Evolutionary conservation across 805 yeast species (phyloP), one percentile per base, ranked within the genome.

Genomic region (Lachancea sp.): DNA sequence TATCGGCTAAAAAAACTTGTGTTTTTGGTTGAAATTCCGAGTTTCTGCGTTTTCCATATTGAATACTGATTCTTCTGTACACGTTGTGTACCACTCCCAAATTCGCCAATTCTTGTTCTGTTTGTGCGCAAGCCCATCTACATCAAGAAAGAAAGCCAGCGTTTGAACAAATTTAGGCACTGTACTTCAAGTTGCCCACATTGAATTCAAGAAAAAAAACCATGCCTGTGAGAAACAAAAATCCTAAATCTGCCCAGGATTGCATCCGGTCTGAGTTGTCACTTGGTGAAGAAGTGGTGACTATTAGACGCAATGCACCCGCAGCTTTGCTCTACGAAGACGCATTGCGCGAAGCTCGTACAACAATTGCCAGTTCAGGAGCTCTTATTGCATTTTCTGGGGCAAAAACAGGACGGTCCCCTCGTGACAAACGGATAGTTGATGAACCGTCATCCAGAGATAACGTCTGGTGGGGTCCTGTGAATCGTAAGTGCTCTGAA

Each of bases 401-500:
- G 63, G 73, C 79, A 55, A 91, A 91, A 73, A 91, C 98, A 45
- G 99, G 99, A 61, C 84, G 99, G 71, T 91, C 97, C 30, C 99
- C 99, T 66, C 86, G 85, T 74, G 99, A 91, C 72, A 91, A 91
- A 70, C 85, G 99, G 73, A 87, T 91, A 66, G 97, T 91, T 51
- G 97, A 90, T 60, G 98, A 93, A 73, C 84, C 79, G 57, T 76
- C 93, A 42, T 88, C 96, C 33, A 70, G 77, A 49, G 77, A 86
- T 48, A 73, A 90, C 62, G 80, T 91, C 58, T 91, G 99, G 99
- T 91, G 99, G 99, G 99, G 99, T 20, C 98, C 98, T 2, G 99
- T 91, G 56, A 91, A 91, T 74, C 88, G 85, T 71, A 86, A 91
- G 71, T 90, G 91, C 57, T 84, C 87, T 49, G 95, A 88, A 70